These are phyloP conservation scores for Dunaliella primolecta DNA, from an alignment of 139 green algal species.

Conservation along the genomic window DNA sequence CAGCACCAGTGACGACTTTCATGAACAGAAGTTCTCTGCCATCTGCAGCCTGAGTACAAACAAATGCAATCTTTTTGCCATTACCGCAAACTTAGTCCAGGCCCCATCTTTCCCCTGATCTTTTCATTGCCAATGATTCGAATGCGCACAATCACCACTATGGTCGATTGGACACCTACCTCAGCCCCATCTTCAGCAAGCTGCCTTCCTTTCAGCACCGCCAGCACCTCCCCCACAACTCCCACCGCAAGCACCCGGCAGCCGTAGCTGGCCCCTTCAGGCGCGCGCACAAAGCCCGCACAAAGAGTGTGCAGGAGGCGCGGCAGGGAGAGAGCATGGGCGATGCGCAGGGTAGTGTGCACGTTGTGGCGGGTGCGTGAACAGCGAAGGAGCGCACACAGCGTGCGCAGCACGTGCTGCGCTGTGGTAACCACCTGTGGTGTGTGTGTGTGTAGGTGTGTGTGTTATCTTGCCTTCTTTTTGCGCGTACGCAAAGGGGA, in stretches of 20 bases:
- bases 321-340: conserved; percentile 10
- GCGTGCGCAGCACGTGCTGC: conserved; percentile 6
- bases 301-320: conserved; percentile 26
- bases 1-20: too few relatives aligned
- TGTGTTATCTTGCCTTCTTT: neutral
- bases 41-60: too few relatives aligned
- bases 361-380: neutral
- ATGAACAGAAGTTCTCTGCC: too few relatives aligned
- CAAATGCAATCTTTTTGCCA: too few relatives aligned
- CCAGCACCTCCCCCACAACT: conserved; percentile 24
- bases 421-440: conserved; percentile 1
- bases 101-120: too few relatives aligned
- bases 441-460: conserved; percentile 11
- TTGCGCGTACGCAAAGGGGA: neutral
- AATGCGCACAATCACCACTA: too few relatives aligned
- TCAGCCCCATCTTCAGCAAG: neutral
- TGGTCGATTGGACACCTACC: too few relatives aligned
- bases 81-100: too few relatives aligned
- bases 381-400: neutral
- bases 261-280: conserved; percentile 24
- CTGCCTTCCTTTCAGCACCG: conserved; percentile 1
- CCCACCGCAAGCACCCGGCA: conserved; percentile 31
- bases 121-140: too few relatives aligned
- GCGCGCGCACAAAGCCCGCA: conserved; percentile 12
- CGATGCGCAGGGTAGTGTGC: conserved; percentile 14